Conservation (phyloP, 2,329 filamentous ascomycete species). For the Cercospora nicotianae region DNA sequence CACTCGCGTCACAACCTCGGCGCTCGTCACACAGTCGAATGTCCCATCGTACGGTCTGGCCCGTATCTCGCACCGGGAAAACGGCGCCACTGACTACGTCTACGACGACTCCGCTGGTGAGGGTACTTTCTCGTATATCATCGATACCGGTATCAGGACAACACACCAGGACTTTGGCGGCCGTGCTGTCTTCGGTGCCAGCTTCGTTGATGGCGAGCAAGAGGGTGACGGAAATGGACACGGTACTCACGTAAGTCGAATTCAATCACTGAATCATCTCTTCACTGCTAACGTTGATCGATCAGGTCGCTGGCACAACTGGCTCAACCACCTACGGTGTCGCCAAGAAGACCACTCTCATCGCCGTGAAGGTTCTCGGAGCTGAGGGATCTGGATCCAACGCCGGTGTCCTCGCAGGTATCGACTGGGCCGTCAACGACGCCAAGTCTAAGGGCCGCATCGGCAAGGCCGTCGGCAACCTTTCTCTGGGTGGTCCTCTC, state of each 20-base stretch:
- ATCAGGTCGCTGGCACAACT: conserved; percentile 56
- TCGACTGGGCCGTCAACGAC: conserved; percentile 46
- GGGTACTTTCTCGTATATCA: conserved; percentile 31
- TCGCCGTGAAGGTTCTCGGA: conserved; percentile 54
- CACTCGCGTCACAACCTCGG: conserved; percentile 39
- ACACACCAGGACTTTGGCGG: conserved; percentile 33
- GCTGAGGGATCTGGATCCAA: conserved; percentile 50
- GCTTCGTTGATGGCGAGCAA: conserved; percentile 27
- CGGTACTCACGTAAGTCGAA: conserved; percentile 57
- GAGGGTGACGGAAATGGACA: conserved; percentile 58
- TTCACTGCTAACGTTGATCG: neutral
- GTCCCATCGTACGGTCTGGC: conserved; percentile 45
- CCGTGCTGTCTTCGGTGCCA: conserved; percentile 29
- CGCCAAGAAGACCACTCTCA: conserved; percentile 47
- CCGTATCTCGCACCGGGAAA: conserved; percentile 41
- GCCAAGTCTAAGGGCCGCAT: conserved; percentile 81
- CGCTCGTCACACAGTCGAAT: conserved; percentile 42
- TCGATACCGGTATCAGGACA: conserved; percentile 30
- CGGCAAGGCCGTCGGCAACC: conserved; percentile 36
- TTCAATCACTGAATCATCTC: neutral
- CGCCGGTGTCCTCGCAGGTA: conserved; percentile 50
- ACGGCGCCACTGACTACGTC: conserved; percentile 39
- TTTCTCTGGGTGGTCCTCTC: conserved; percentile 45
- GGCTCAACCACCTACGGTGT: conserved; percentile 62
- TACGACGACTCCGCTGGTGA: conserved; percentile 43